Conservation (phyloP, 371 early-diverging fungal genomes). For the Blakeslea trispora region DNA sequence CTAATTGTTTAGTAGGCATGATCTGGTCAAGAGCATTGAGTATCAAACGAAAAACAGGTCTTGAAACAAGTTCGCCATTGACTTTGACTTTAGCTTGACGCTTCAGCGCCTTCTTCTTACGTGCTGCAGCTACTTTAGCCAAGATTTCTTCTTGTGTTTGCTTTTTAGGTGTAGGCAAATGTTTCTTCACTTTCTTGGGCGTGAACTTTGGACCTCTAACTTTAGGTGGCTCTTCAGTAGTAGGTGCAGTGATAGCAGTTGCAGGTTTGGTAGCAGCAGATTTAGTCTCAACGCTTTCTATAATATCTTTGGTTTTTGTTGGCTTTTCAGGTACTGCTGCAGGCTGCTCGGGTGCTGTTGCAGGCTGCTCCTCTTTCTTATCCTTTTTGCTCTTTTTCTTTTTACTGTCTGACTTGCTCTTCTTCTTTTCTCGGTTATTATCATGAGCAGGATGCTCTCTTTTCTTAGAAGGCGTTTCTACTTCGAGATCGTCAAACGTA, state of each 20-base stretch:
- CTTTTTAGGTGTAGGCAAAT: conserved; percentile 6
- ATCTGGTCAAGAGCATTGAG: conserved; percentile 15
- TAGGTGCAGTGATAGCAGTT: background rate
- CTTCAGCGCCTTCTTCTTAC: conserved; percentile 31
- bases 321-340: conserved; percentile 19
- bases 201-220: conserved; percentile 6
- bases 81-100: conserved; percentile 11
- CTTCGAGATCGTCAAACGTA: conserved; percentile 33
- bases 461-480: conserved; percentile 13
- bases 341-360: background rate
- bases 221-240: background rate
- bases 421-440: background rate
- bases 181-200: conserved; percentile 13
- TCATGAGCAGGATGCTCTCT: conserved; percentile 14
- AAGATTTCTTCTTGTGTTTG: conserved; percentile 15
- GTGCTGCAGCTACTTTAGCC: conserved; percentile 23
- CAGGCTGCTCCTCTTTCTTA: conserved; percentile 16
- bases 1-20: conserved; percentile 28
- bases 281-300: background rate
- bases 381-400: conserved; percentile 15
- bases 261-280: conserved; percentile 5
- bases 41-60: conserved; percentile 27
- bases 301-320: background rate
- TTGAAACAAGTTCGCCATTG: conserved; percentile 19
- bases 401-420: conserved; percentile 1